Base-by-base conservation (phyloP, 75 land plant species). In the Selaginella tamariscina region DNA sequence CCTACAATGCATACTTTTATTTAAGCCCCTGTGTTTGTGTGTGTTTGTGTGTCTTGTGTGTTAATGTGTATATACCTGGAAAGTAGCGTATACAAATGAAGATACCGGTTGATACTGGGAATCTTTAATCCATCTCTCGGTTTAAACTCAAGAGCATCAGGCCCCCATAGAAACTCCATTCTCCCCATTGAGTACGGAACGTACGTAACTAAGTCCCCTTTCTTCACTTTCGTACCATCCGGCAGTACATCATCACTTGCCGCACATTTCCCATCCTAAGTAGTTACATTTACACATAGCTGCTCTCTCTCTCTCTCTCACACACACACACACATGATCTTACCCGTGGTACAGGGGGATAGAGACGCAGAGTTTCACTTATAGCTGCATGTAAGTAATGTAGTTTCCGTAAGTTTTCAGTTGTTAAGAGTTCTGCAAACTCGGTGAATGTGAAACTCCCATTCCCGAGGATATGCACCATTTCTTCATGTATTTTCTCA, bases 31-130 rank as follows among this genome's bases (percentile, higher is more conserved):
- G n/a, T n/a, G n/a, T n/a, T n/a, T n/a, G n/a, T n/a, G n/a, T n/a
- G n/a, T n/a, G n/a, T n/a, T n/a, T n/a, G n/a, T n/a, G n/a, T n/a
- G n/a, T n/a, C n/a, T n/a, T n/a, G 60, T 29, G 56, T 30, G 54
- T 49, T 24, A 54, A 29, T 30, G 33, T 54, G 2, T 27, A 1
- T 31, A 20, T 70, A 83, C 87, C 74, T 84, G 87, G 69, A 91
- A 91, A 15, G 96, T 88, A 55, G 93, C 79, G 77, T 88, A 91
- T 75, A 88, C 87, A 85, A 88, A 91, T 0, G 96, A 88, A 23
- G 93, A 85, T n/a, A 68, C 81, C 21, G 66, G 81, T 55, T 83
- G 92, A 65, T 85, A 74, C 21, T 73, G 77, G 0, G 86, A 86
- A 18, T 85, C 83, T 29, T 73, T 73, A 33, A 74, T 15, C 78